Evolutionary conservation across 495 filamentous ascomycete species (phyloP), one percentile per base, ranked within the genome.

Genomic region (Neurospora sp.): DNA sequence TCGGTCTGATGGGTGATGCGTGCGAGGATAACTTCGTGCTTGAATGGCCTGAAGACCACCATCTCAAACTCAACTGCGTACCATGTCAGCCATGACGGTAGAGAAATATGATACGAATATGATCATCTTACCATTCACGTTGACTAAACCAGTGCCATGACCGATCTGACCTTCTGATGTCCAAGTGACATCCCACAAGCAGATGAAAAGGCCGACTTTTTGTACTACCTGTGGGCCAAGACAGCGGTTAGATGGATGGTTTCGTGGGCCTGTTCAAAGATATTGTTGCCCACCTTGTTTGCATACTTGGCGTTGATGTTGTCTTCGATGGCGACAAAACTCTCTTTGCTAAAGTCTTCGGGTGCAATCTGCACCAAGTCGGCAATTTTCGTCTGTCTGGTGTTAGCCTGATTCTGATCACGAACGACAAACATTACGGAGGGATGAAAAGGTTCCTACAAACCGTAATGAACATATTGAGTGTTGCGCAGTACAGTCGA

Each of bases 241-340:
- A 41, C 69, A 23, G 31, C 37, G 1, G 18, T 39, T 39, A 31
- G 75, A 35, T 18, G 54, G 27, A 31, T 35, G 23, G 6, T 8
- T 16, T 18, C 12, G 18, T 35, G n/a, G 31, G 40, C 20, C 44
- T 9, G 38, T 5, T 60, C 11, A 74, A 76, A n/a, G 31, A 11
- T 20, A 16, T 38, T n/a, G 8, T 27, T 9, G 16, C 85, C 73
- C 70, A 93, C 92, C 82, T 94, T 95, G 85, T 99, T 96, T 71
- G 95, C 90, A 82, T 97, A 99, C 84, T 98, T 99, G 72, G 89
- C 87, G 77, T 98, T 97, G 83, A 99, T 94, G 75, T 92, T 93
- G 81, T 98, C 94, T 82, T 97, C 93, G 74, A 99, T 90, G 3
- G 93, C 93, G 41, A 91, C 87, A 7, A 85, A 84, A 77, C 92